Evolutionary conservation across 257 asterid genomes (phyloP).

Genomic region (Cinchona pubescens): DNA sequence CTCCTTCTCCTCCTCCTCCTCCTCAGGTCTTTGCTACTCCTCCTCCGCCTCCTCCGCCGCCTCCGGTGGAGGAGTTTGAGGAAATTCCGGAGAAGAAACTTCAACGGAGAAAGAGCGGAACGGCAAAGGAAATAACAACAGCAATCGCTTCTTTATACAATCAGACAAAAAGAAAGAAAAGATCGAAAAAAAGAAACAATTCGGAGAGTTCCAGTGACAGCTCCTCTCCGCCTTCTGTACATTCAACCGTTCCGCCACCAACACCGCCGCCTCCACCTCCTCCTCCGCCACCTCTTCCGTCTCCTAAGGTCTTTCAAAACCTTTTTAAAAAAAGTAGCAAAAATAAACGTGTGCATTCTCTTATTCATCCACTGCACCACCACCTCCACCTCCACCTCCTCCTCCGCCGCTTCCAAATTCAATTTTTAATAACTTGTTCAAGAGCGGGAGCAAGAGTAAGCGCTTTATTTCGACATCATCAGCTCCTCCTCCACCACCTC

Average conservation of each 20-base stretch:
- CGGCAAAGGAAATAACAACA: conserved; percentile 65
- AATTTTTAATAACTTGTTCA: conserved; percentile 62
- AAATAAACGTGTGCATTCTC: conserved; percentile 65
- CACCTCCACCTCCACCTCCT: conserved; percentile 60
- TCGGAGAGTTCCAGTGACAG: conserved; percentile 41
- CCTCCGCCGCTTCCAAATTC: conserved; percentile 65
- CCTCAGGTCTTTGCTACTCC: conserved; percentile 27
- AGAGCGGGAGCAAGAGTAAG: conserved; percentile 51
- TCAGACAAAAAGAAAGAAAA: conserved; percentile 59
- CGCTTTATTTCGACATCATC: conserved; percentile 38
- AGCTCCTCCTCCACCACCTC: conserved; percentile 31
- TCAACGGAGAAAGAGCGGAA: conserved; percentile 54
- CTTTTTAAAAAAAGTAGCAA: conserved; percentile 61
- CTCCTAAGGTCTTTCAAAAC: conserved; percentile 55
- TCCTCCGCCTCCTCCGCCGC: conserved; percentile 31
- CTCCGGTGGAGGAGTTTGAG: conserved; percentile 14
- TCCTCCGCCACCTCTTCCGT: conserved; percentile 65
- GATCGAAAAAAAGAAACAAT: conserved; percentile 39
- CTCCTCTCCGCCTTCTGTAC: conserved; percentile 37
- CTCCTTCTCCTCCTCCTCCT: conserved; percentile 27
- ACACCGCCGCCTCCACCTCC: conserved; percentile 51
- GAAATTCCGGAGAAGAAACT: conserved; percentile 28
- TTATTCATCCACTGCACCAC: conserved; percentile 37
- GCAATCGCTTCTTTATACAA: conserved; percentile 63
- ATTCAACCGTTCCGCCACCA: conserved; percentile 33